A percentile compares a stretch with the other conserved stretches of the same genome.
Conservation (phyloP, 2,329 filamentous ascomycete species). For the Hypocreales sp. region DNA sequence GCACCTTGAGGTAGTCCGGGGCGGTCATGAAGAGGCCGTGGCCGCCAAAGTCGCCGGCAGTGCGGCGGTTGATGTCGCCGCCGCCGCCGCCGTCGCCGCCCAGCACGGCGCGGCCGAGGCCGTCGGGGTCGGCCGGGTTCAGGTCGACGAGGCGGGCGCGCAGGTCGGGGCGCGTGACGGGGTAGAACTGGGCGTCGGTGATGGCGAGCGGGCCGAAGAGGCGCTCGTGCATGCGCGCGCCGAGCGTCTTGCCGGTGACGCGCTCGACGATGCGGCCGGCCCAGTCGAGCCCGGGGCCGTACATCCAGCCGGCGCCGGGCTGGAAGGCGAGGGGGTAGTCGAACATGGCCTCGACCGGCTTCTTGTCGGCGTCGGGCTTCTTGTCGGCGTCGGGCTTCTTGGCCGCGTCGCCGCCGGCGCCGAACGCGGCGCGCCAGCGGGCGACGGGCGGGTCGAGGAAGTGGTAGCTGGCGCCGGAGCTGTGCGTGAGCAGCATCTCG, state of each 20-base stretch:
- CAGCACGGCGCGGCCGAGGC: conserved; percentile 8
- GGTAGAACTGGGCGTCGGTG: conserved; percentile 20
- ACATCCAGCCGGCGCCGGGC: conserved; percentile 32
- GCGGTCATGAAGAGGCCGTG: conserved; percentile 26
- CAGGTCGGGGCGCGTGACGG: conserved; percentile 10
- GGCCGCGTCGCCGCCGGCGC: background rate
- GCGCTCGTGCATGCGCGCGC: conserved; percentile 19
- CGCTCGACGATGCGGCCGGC: conserved; percentile 27
- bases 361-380: no score
- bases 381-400: no score
- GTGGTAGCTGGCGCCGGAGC: conserved; percentile 30
- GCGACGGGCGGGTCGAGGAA: conserved; percentile 20
- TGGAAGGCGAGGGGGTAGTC: conserved; percentile 17
- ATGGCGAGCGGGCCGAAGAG: conserved; percentile 21
- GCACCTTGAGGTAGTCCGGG: conserved; percentile 20
- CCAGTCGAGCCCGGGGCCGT: conserved; percentile 31
- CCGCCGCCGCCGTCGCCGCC: conserved; percentile 10
- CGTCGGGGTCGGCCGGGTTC: no score
- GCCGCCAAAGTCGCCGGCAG: no score
- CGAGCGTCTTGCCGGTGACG: conserved; percentile 19
- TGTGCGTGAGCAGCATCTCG: conserved; percentile 34
- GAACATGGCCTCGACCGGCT: background rate
- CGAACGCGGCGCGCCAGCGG: conserved; percentile 12
- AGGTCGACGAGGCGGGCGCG: background rate
- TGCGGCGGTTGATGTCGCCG: no score